Base-by-base conservation (phyloP, 1,284 basidiomycete species). In the Golubevia pallescens region DNA sequence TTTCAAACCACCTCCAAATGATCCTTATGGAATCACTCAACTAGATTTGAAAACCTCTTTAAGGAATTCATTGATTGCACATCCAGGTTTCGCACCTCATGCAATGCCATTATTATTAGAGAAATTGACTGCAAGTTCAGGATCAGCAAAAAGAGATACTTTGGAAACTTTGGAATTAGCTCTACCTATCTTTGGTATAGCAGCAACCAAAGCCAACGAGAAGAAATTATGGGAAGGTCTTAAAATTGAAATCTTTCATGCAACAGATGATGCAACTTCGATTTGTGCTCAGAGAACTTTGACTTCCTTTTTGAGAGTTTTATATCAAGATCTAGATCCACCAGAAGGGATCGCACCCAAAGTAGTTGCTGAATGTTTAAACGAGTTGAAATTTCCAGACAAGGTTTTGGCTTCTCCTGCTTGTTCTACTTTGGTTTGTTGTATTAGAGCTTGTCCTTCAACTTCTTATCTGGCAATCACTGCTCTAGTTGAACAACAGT, bases 1-100 rank as follows among this genome's bases (percentile, higher is more conserved):
- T 0, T 99, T 97, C 88, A 90, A 93, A 61, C 94, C 95, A 10
- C 94, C 95, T 4, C 93, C 94, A 0, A 92, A 95, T 75, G 95
- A 98, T 80, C 94, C 95, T 2, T 96, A 96, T 85, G 93, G 93
- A 5, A 97, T 99, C 70, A 93, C 91, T 1, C 89, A 93, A 0
- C 93, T 96, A 55, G 93, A 98, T 80, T 89, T 99, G 42, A 93
- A 92, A 78, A 76, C 87, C 51, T 89, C 92, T 0, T 88, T 99
- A 16, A 88, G 91, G 14, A 86, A 81, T 24, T 94, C 93, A 83
- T 87, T 99, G 63, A 89, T 88, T 65, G 92, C 94, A 0, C 92
- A 92, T 0, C 92, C 95, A 2, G 87, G 89, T 28, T 96, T 98
- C 80, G 95, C 94, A 0, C 89, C 90, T 3, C 88, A 93, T 68